A percentile compares a stretch with the other conserved stretches of the same genome.
phyloP scores from a whole-genome alignment of 768 basidiomycete genomes.

The Mycena indigotica region DNA sequence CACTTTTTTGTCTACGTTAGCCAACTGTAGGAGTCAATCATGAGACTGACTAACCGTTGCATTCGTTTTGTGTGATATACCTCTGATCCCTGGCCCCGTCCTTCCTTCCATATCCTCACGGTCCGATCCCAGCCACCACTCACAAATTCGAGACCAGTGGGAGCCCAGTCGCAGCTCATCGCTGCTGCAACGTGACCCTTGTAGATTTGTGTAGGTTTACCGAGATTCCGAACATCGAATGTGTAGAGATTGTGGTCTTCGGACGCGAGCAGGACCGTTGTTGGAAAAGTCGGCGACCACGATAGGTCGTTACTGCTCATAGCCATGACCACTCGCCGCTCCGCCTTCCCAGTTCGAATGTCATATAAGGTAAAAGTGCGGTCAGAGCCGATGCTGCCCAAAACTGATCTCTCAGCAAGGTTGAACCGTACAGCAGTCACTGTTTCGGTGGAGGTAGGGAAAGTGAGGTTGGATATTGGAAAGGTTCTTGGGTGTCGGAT shows the following conservation, averaged over 20 bases:
- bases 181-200: constrained; percentile 97
- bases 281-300: constrained; percentile 97
- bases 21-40: too few species aligned
- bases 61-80: constrained; percentile 99
- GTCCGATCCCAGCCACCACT: constrained; percentile 97
- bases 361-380: constrained; percentile 96
- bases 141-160: constrained; percentile 94
- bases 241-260: constrained; percentile 99
- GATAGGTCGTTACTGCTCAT: constrained; percentile 89
- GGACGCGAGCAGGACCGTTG: constrained; percentile 88
- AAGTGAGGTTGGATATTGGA: constrained; percentile 83
- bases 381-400: constrained; percentile 95
- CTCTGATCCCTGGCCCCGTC: constrained; percentile 77
- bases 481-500: constrained; percentile 59
- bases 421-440: constrained; percentile 90
- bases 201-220: constrained; percentile 87
- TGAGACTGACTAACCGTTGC: constrained; percentile 96
- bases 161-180: constrained; percentile 97
- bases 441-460: constrained; percentile 86
- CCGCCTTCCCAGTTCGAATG: constrained; percentile 94
- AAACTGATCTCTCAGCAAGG: constrained; percentile 87
- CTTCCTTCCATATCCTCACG: constrained; percentile 89
- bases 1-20: constrained; percentile 40
- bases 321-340: constrained; percentile 89
- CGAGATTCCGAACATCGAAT: constrained; percentile 88